A percentile compares a stretch with the other conserved stretches of the same genome.
Evolutionary conservation across 2,329 filamentous ascomycete genomes (phyloP).

Genomic region (Capronia americana): DNA sequence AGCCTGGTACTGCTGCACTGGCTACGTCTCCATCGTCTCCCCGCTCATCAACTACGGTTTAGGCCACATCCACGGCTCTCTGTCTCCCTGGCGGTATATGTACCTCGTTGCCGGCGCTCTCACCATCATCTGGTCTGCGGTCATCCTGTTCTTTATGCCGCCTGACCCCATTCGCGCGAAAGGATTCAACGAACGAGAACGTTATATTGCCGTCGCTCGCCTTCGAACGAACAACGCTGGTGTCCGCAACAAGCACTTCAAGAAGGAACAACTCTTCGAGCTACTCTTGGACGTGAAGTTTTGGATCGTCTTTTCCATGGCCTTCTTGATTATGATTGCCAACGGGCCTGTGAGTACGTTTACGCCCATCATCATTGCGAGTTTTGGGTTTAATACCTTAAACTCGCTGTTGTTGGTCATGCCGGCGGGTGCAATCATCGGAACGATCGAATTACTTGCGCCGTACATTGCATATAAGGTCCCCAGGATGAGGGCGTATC

Average conservation of each 20-base stretch:
- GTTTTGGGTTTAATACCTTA: slow-evolving; percentile 69
- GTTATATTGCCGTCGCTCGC: slow-evolving; percentile 68
- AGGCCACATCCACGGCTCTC: slow-evolving; percentile 63
- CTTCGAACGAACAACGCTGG: slow-evolving; percentile 68
- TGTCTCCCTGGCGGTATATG: slow-evolving; percentile 72
- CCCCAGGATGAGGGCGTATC: slow-evolving; percentile 46
- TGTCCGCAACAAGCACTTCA: slow-evolving; percentile 66
- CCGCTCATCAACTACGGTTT: slow-evolving; percentile 70
- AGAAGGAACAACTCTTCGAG: slow-evolving; percentile 64
- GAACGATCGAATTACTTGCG: slow-evolving; percentile 49
- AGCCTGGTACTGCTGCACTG: slow-evolving; percentile 43
- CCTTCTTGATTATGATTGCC: slow-evolving; percentile 71
- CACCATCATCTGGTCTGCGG: slow-evolving; percentile 64
- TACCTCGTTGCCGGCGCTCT: slow-evolving; percentile 69
- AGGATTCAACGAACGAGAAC: slow-evolving; percentile 69
- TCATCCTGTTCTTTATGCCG: slow-evolving; percentile 67
- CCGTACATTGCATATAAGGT: slow-evolving; percentile 52
- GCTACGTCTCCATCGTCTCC: slow-evolving; percentile 54
- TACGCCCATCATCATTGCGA: slow-evolving; percentile 72
- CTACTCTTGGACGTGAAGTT: slow-evolving; percentile 64
- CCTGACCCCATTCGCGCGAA: slow-evolving; percentile 71
- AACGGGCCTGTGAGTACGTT: slow-evolving; percentile 72
- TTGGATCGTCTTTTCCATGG: slow-evolving; percentile 69
- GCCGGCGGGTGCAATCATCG: slow-evolving; percentile 49
- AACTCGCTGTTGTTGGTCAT: slow-evolving; percentile 69